Evolutionary conservation across 495 filamentous ascomycete species (phyloP), one percentile per base, ranked within the genome.

Genomic region (Hypoxylon intermedium): DNA sequence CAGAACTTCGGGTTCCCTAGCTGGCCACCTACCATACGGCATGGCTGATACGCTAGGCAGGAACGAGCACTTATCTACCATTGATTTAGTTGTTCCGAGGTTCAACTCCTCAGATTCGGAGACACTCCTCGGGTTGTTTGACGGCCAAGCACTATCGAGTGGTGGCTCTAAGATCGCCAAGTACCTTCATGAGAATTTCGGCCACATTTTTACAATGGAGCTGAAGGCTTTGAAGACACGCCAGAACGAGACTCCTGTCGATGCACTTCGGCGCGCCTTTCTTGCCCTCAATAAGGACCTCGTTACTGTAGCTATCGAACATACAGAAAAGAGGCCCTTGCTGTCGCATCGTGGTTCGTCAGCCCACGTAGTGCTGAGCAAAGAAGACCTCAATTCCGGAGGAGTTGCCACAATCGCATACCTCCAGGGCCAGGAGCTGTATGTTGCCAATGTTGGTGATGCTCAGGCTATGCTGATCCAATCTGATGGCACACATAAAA

Each of bases 31-130:
- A 76, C 85, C 90, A 2, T 99, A 98, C 70, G 94, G 94, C 37
- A 97, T 99, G 95, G 93, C 94, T 31, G 94, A 99, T 74, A 92
- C 88, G n/a, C 78, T 99, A 2, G 94, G 94, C 12, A 88, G 83
- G 62, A 92, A 91, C 65, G 92, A 98, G 67, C 94, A 99, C 72
- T 73, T 99, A 5, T 97, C 95, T 7, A 96, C 92, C n/a, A 89
- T 98, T 38, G 94, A 99, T 74, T 89, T 99, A 79, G 92, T 98
- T 34, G 90, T 98, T 24, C 95, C 95, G 1, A 86, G 90, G 19
- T 89, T 97, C 70, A 90, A 91, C 67, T 92, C 90, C n/a, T 89
- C 89, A 43, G 91, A 97, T 58, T 87, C 90, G 46, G 92, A 98
- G 70, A 94, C 88, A 11, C 79, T 99, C 31, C 74, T 98, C 31